Evolutionary conservation across 768 basidiomycete species (phyloP).

Genomic region (Sistotremastrum suecicum): DNA sequence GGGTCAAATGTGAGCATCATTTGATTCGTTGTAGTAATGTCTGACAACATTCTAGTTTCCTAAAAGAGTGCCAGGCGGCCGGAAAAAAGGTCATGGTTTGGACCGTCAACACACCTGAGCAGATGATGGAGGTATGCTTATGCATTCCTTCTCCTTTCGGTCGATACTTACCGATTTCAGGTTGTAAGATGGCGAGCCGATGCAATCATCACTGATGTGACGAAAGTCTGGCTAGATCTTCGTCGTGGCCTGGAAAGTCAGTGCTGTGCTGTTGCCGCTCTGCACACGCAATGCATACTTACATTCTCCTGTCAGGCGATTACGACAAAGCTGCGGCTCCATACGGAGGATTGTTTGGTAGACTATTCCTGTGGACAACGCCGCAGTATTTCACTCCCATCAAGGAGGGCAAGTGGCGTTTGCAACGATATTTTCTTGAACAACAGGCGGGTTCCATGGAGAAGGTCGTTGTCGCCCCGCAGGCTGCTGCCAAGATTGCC

Average conservation of each 20-base stretch:
- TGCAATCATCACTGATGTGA: slow-evolving; percentile 68
- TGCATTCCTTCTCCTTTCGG: neutral
- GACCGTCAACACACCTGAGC: slow-evolving; percentile 85
- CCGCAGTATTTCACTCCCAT: slow-evolving; percentile 43
- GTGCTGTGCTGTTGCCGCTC: slow-evolving; percentile 8
- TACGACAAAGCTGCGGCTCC: slow-evolving; percentile 50
- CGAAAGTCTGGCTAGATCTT: slow-evolving; percentile 51
- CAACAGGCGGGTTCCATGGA: slow-evolving; percentile 10
- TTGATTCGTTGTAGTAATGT: neutral
- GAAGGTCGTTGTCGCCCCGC: neutral
- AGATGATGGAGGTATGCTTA: slow-evolving; percentile 73
- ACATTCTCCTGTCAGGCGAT: slow-evolving; percentile 29
- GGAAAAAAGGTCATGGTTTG: slow-evolving; percentile 86
- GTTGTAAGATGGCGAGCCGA: slow-evolving; percentile 63
- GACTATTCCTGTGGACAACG: slow-evolving; percentile 65
- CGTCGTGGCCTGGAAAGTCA: slow-evolving; percentile 43
- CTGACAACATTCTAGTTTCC: slow-evolving; percentile 39
- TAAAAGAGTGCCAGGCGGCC: slow-evolving; percentile 58
- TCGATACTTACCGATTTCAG: slow-evolving; percentile 19
- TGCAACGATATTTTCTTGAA: slow-evolving; percentile 4
- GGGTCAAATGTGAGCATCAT: slow-evolving; percentile 44
- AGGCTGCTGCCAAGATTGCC: too few species aligned
- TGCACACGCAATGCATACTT: neutral
- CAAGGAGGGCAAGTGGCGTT: slow-evolving; percentile 7
- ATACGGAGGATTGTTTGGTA: slow-evolving; percentile 25